Evolutionary conservation across 2,329 filamentous ascomycete species (phyloP), one percentile per base, ranked within the genome.

Genomic region (Pyricularia grisea): DNA sequence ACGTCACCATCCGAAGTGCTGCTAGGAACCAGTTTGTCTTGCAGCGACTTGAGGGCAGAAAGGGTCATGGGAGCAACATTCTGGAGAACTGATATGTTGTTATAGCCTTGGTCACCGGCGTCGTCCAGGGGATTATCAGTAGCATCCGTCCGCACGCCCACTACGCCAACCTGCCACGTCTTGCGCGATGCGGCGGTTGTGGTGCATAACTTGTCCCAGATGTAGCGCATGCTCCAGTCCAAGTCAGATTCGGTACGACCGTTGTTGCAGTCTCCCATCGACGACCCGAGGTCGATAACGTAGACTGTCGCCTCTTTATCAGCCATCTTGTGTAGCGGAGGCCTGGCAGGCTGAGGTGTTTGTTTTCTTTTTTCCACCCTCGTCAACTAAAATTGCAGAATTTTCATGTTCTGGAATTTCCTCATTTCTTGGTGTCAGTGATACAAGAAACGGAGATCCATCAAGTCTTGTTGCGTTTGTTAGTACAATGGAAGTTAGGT

Each of bases 281-380:
- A 92, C 75, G 82, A 83, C 70, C 93, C 94, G 28, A 97, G 83
- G 80, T 99, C 95, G 71, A 99, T 81, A 73, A 99, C 90, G 78
- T 95, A 99, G 63, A 98, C 87, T 0, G 91, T 95, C 10, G 93
- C 93, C 81, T 98, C 93, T 78, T 99, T 99, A 71, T 92, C 89
- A 12, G 93, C 91, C 94, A 98, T 98, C 17, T 55, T 55, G 42
- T 10, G 20, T 55, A 20, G 4, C 27, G 42, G 42, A 20, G 42
- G 3, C 7, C 20, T 23, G 63, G 27, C 23, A n/a, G 7, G n/a
- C 27, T 3, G 4, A 27, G 31, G 31, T 66, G 31, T 14, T 27
- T 68, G 6, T 55, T 5, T 9, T 7, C 20, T 23, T 68, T 20
- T 55, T n/a, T n/a, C 11, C 12, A 12, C 12, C 36, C 42, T 55